A percentile compares a stretch with the other conserved stretches of the same genome.
Conservation (phyloP, 2,329 filamentous ascomycete species). For the Pseudogymnoascus sp. region DNA sequence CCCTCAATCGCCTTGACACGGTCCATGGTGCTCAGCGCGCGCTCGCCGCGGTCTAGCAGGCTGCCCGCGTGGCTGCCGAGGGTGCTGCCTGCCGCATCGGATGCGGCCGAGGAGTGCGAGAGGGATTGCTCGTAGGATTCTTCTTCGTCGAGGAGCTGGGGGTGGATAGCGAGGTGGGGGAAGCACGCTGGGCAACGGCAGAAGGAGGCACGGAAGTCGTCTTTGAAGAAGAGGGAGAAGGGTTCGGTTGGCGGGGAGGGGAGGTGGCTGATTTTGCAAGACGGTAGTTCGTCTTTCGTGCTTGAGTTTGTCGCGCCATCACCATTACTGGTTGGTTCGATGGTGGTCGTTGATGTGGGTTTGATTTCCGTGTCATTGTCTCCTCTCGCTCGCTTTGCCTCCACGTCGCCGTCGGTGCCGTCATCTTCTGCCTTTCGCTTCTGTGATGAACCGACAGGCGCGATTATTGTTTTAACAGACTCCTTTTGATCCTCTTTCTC, state of each 20-base stretch:
- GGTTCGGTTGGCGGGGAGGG: slow-evolving; percentile 44
- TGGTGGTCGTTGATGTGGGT: slow-evolving; percentile 8
- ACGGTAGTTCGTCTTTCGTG: slow-evolving; percentile 7
- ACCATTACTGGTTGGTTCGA: slow-evolving; percentile 18
- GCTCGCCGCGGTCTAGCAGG: slow-evolving; percentile 85
- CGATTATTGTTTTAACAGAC: slow-evolving; percentile 10
- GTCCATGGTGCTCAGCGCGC: slow-evolving; percentile 83
- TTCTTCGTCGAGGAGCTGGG: slow-evolving; percentile 87
- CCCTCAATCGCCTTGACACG: slow-evolving; percentile 90
- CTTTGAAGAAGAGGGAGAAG: slow-evolving; percentile 77
- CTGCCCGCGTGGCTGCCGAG: slow-evolving; percentile 61
- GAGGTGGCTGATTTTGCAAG: slow-evolving; percentile 57
- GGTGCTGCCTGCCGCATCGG: slow-evolving; percentile 47
- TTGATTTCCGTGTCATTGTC: slow-evolving; percentile 10
- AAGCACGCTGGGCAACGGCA: slow-evolving; percentile 83
- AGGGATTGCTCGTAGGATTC: slow-evolving; percentile 88
- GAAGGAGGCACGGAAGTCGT: slow-evolving; percentile 71
- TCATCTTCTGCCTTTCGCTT: slow-evolving; percentile 61
- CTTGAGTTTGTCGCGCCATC: not conserved
- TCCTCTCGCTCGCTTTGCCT: slow-evolving; percentile 45
- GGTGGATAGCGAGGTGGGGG: slow-evolving; percentile 60
- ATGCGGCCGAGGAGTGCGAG: slow-evolving; percentile 54
- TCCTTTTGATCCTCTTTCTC: slow-evolving; percentile 17
- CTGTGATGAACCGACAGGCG: slow-evolving; percentile 32
- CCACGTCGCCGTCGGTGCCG: slow-evolving; percentile 29